Evolutionary conservation across 495 filamentous ascomycete species (phyloP), one percentile per base, ranked within the genome.

Genomic region (Xylaria cubensis): DNA sequence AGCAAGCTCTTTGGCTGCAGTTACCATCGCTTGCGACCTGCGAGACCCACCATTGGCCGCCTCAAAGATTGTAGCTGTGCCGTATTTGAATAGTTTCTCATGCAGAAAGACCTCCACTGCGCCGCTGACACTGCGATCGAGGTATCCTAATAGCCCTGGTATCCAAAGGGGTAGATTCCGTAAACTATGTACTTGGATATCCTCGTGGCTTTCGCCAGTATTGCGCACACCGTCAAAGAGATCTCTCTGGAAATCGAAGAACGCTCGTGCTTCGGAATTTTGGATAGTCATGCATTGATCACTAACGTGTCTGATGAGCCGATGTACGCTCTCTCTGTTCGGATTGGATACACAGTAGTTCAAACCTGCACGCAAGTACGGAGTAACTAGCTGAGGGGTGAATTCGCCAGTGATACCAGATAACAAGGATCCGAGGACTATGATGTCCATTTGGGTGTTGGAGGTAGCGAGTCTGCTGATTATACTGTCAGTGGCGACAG

Each of bases 81-180:
- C 78, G 63, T 84, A 74, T 48, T 80, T 79, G 74, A 94, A 90
- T 32, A 92, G 70, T 58, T 87, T 84, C 10, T 86, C 81, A 39
- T 85, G 83, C 44, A 93, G 76, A 62, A 92, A 81, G 5, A 82
- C 82, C 63, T 90, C 84, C 1, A 90, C 88, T 39, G 82, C 81
- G 19, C 80, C 78, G 29, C 88, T 87, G 32, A 93, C 84, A 3
- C 76, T 69, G 15, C 80, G 79, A 51, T 93, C 90, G 21, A 81
- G 85, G 73, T 91, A 92, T 56, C 88, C 87, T 24, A 94, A 84
- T 34, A 96, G 76, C 3, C 89, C 86, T 9, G 93, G 93, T 1
- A 84, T 90, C 91, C 92, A 94, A 44, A 86, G 80, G 0, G 87
- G 84, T 13, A 94, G 79, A 21, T 81, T 84, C 9, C 88, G 83